Conservation (phyloP, 805 yeast genomes). For the Tetrapisispora nanseiensis region DNA sequence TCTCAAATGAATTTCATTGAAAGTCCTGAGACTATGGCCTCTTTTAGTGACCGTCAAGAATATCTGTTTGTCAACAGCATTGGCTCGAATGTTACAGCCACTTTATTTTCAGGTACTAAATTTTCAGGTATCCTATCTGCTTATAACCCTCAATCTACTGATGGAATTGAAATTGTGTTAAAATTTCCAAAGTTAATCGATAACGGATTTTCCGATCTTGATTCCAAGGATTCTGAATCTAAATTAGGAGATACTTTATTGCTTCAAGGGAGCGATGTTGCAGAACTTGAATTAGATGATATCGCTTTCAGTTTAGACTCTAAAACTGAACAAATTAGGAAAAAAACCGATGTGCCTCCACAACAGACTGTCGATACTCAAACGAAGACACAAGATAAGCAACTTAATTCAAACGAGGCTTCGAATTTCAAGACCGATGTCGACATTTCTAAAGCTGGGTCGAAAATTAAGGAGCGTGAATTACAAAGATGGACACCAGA, state of each 20-base stretch:
- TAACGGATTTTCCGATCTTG: constrained; percentile 20
- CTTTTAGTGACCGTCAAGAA: constrained; percentile 46
- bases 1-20: constrained; percentile 13
- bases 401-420: constrained; percentile 10
- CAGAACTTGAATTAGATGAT: constrained; percentile 33
- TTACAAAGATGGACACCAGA: constrained; percentile 83
- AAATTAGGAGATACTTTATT: constrained; percentile 18
- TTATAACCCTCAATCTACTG: constrained; percentile 32
- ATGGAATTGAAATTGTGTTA: constrained; percentile 49
- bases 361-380: constrained; percentile 2
- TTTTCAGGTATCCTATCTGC: constrained; percentile 51
- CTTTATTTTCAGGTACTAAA: constrained; percentile 52
- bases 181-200: constrained; percentile 39
- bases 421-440: constrained; percentile 66
- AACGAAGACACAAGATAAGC: constrained; percentile 7
- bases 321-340: not conserved
- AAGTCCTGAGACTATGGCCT: constrained; percentile 22
- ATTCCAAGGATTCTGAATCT: constrained; percentile 15
- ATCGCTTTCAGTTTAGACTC: constrained; percentile 22
- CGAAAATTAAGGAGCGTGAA: constrained; percentile 50
- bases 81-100: constrained; percentile 48
- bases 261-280: constrained; percentile 30
- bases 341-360: constrained; percentile 1
- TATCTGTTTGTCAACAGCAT: constrained; percentile 48
- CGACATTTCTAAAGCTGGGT: constrained; percentile 56